phyloP scores from a whole-genome alignment of 75 land plant genomes.

The Cupressus sempervirens region DNA sequence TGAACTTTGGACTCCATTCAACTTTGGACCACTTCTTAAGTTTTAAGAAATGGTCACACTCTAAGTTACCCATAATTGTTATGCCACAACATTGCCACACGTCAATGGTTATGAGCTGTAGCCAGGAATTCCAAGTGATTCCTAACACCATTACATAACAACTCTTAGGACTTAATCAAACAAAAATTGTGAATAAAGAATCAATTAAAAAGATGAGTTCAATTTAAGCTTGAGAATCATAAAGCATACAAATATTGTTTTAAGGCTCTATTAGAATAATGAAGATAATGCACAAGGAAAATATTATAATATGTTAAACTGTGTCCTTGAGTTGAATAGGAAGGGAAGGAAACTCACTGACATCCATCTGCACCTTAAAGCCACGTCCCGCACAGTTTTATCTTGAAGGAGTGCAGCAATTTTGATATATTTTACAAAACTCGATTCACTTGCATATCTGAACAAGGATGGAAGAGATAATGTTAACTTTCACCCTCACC shows the following conservation, averaged over 20 bases:
- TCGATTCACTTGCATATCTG: conserved; percentile 39
- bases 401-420: conserved; percentile 47
- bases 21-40: background rate
- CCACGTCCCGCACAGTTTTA: conserved; percentile 60
- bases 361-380: conserved; percentile 64
- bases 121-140: background rate
- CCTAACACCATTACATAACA: background rate
- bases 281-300: background rate
- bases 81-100: background rate
- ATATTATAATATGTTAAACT: background rate
- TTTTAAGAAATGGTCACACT: background rate
- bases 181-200: background rate
- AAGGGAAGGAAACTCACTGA: conserved; percentile 26
- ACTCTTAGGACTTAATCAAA: background rate
- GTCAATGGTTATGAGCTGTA: background rate
- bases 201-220: background rate
- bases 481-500: background rate
- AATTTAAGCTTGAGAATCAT: background rate
- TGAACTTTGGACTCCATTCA: no score
- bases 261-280: background rate
- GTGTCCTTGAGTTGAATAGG: background rate
- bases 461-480: conserved; percentile 1
- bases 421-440: conserved; percentile 43
- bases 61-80: background rate
- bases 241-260: background rate